Conservation (phyloP, 345 rosid species). For the Corymbia maculata region DNA sequence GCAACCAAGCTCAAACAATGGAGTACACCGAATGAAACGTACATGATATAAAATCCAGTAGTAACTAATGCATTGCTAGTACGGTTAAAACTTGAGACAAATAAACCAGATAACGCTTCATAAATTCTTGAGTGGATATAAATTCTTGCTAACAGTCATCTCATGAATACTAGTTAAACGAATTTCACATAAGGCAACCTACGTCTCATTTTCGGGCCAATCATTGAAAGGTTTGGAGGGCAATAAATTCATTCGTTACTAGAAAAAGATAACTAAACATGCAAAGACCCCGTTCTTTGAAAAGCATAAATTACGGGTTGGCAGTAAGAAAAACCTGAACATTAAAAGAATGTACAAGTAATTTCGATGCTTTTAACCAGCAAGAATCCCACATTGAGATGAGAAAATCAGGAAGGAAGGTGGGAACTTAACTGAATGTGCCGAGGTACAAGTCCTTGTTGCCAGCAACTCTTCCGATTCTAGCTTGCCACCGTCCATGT, state of each 20-base stretch:
- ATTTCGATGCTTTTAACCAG: background rate
- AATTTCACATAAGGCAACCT: background rate
- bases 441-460: slow-evolving; percentile 95
- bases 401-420: background rate
- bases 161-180: background rate
- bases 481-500: slow-evolving; percentile 93
- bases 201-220: background rate
- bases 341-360: background rate
- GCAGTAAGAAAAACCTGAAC: background rate
- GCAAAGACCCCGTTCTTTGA: too few species aligned
- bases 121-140: background rate
- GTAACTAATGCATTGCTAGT: background rate
- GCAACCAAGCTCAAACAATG: background rate
- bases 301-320: background rate
- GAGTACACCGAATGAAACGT: background rate
- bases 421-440: slow-evolving; percentile 47
- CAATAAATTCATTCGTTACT: background rate
- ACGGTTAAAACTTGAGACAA: background rate
- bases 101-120: background rate
- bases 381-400: background rate
- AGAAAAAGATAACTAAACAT: background rate
- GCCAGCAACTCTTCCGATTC: slow-evolving; percentile 92
- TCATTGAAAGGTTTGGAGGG: background rate
- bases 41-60: background rate
- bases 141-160: background rate